A percentile compares a stretch with the other conserved stretches of the same genome.
phyloP scores from a whole-genome alignment of 2,329 filamentous ascomycete species.

The Diaporthe humulicola region DNA sequence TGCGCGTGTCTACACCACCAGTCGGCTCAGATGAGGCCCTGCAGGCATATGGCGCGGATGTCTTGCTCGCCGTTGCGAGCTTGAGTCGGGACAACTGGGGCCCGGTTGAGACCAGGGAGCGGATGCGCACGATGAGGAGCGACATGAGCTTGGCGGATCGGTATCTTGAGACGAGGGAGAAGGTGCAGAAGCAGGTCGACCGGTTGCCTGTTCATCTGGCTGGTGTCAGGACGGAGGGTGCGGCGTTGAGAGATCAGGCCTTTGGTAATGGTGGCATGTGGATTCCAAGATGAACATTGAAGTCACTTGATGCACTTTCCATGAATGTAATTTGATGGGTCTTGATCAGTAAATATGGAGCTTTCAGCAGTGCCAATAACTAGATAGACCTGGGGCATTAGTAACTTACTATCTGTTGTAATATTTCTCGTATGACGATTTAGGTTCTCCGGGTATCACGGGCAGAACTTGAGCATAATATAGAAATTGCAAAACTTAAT shows the following conservation, averaged over 20 bases:
- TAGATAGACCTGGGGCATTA: no score
- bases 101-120: slow-evolving; percentile 54
- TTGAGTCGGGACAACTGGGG: slow-evolving; percentile 62
- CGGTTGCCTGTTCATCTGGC: slow-evolving; percentile 69
- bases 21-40: slow-evolving; percentile 51
- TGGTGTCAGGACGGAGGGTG: slow-evolving; percentile 67
- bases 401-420: no score
- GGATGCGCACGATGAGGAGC: slow-evolving; percentile 54
- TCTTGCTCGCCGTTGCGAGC: slow-evolving; percentile 59
- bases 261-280: slow-evolving; percentile 65
- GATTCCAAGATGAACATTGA: slow-evolving; percentile 57
- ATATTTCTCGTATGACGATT: no score
- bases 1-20: slow-evolving; percentile 54
- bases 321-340: no score
- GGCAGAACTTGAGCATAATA: no score
- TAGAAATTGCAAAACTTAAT: no score
- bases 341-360: no score
- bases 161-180: slow-evolving; percentile 61
- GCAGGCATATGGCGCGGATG: slow-evolving; percentile 54
- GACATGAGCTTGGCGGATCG: slow-evolving; percentile 59
- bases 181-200: slow-evolving; percentile 68
- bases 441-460: no score
- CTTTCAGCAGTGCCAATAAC: no score
- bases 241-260: slow-evolving; percentile 61
- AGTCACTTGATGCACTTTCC: not conserved